These are phyloP conservation scores for Spiromastix sp. DNA, from an alignment of 2,329 filamentous ascomycete genomes.

Conservation along the genomic window DNA sequence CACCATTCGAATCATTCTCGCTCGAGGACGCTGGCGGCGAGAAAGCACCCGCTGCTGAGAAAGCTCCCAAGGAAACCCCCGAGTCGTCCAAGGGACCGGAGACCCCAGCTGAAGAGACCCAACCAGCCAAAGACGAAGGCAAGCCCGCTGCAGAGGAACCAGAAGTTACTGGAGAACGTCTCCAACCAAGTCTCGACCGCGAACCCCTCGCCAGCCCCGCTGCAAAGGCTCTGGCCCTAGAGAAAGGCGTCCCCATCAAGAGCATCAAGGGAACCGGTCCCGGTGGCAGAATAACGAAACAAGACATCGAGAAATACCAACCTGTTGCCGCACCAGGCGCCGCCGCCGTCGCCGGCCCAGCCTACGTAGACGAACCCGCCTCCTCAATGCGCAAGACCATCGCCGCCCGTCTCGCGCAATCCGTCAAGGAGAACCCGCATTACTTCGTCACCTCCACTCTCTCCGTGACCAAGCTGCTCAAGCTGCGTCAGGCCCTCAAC, in stretches of 20 bases:
- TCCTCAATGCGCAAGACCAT: conserved; percentile 98
- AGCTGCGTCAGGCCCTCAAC: conserved; percentile 91
- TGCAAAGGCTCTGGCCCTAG: conserved; percentile 71
- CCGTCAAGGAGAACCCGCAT: conserved; percentile 88
- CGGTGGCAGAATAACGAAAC: conserved; percentile 77
- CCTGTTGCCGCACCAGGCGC: conserved; percentile 41
- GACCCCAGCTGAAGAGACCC: conserved; percentile 39
- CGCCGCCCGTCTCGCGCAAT: conserved; percentile 79
- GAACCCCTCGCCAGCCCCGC: conserved; percentile 62
- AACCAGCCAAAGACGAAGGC: conserved; percentile 52
- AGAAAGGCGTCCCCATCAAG: conserved; percentile 69
- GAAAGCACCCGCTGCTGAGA: conserved; percentile 53
- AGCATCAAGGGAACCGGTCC: conserved; percentile 78
- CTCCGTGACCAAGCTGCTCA: conserved; percentile 89
- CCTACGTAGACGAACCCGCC: conserved; percentile 75
- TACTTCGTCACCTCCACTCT: conserved; percentile 91
- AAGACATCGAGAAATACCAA: conserved; percentile 82
- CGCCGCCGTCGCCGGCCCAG: conserved; percentile 47
- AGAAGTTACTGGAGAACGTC: conserved; percentile 60
- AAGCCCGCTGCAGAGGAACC: conserved; percentile 40
- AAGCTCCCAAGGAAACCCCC: conserved; percentile 49
- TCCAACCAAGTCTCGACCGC: conserved; percentile 77
- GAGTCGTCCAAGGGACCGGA: conserved; percentile 39
- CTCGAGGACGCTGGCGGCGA: conserved; percentile 85
- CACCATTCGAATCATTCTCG: conserved; percentile 80